These are phyloP conservation scores for Citrus inodora DNA, from an alignment of 345 rosid genomes.

Conservation along the genomic window DNA sequence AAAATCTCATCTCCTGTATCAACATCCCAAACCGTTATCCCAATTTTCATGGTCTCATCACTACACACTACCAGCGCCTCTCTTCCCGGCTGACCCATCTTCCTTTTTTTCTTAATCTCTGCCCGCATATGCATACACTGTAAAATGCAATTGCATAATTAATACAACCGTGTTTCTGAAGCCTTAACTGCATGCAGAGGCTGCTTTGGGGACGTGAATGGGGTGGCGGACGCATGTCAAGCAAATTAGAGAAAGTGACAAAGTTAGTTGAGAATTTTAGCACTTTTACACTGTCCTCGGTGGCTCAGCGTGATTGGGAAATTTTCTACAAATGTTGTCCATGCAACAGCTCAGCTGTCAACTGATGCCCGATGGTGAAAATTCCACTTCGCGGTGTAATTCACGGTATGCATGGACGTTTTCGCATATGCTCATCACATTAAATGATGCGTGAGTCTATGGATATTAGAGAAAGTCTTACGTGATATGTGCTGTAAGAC, in stretches of 20 bases:
- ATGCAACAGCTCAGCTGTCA: background rate
- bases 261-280: constrained; percentile 16
- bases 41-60: constrained; percentile 37
- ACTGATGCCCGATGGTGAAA: background rate
- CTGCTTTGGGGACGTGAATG: background rate
- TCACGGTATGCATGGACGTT: background rate
- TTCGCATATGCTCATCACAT: no score
- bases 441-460: no score
- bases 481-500: no score
- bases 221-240: constrained; percentile 17
- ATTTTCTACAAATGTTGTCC: constrained; percentile 4
- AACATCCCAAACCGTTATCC: constrained; percentile 37
- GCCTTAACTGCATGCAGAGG: constrained; percentile 3
- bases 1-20: constrained; percentile 38
- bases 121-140: no score
- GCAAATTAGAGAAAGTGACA: constrained; percentile 18
- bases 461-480: no score
- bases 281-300: background rate
- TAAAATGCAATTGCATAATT: background rate
- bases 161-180: background rate
- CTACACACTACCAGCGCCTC: constrained; percentile 45
- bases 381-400: background rate
- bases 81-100: constrained; percentile 11
- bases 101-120: background rate
- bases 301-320: background rate